Evolutionary conservation across 176 grass and related monocot genomes (phyloP).

Genomic region (Triticum dicoccoides): DNA sequence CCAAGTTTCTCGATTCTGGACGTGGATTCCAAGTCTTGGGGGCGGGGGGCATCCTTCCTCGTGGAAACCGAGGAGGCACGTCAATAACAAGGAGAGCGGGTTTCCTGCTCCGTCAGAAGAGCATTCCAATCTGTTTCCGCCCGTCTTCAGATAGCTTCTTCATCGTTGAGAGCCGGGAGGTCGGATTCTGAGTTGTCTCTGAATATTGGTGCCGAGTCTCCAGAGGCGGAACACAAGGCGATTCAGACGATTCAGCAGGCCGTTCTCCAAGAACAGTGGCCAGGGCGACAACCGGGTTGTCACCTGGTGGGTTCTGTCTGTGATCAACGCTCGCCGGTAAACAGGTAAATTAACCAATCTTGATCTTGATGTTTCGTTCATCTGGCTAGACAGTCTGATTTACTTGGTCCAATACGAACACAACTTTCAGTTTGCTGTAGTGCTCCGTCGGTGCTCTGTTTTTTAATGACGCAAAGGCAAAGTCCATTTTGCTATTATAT

Average conservation of each 20-base stretch:
- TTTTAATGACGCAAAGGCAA: background rate
- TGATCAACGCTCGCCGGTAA: background rate
- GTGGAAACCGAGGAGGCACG: constrained; percentile 38
- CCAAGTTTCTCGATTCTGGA: constrained; percentile 12
- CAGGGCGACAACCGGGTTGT: background rate
- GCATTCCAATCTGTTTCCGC: background rate
- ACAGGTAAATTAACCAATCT: background rate
- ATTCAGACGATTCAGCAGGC: constrained; percentile 1
- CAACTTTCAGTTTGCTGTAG: background rate
- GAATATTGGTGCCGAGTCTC: background rate
- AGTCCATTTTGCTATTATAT: background rate
- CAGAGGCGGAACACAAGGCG: background rate
- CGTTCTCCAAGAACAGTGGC: background rate
- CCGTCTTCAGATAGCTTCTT: background rate
- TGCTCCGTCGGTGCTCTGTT: background rate
- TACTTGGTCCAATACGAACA: background rate
- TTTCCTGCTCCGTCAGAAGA: background rate
- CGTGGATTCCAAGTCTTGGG: background rate
- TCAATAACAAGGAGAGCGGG: constrained; percentile 11
- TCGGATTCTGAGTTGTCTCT: background rate
- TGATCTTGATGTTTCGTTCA: background rate
- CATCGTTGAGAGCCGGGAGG: background rate
- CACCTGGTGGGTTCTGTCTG: background rate
- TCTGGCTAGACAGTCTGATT: background rate
- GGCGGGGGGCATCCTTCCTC: background rate